phyloP scores from a whole-genome alignment of 2,329 filamentous ascomycete species.

The Onygena corvina region DNA sequence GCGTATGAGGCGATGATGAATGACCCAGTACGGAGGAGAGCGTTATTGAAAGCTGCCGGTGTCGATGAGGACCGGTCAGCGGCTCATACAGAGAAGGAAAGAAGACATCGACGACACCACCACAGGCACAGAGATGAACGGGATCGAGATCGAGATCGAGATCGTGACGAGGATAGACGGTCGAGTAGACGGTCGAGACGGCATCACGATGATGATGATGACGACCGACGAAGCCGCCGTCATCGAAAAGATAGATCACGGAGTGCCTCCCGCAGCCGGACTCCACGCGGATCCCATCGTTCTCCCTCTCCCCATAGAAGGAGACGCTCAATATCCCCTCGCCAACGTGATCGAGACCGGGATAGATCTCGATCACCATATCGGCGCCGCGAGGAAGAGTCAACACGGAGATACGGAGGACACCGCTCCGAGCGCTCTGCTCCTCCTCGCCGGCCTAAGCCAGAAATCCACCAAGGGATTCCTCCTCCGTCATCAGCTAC shows the following conservation, averaged over 20 bases:
- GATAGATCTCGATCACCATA: conserved; percentile 31
- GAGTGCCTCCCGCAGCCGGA: conserved; percentile 21
- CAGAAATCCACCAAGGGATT: conserved; percentile 10
- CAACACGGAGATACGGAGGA: conserved; percentile 23
- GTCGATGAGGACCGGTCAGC: conserved; percentile 25
- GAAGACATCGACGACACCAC: conserved; percentile 35
- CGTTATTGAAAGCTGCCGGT: conserved; percentile 48
- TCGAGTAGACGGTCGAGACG: conserved; percentile 15
- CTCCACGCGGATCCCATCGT: conserved; percentile 16
- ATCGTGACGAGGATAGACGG: conserved; percentile 6
- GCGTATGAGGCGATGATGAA: conserved; percentile 51
- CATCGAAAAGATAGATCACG: conserved; percentile 37
- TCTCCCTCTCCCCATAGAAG: conserved; percentile 17
- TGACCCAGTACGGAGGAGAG: conserved; percentile 41
- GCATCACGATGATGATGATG: conserved; percentile 14
- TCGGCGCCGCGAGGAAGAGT: conserved; percentile 23
- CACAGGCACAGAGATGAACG: conserved; percentile 20
- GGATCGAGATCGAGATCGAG: conserved; percentile 15
- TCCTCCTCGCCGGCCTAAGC: conserved; percentile 11
- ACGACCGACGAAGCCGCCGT: conserved; percentile 25
- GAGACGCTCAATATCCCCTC: conserved; percentile 18
- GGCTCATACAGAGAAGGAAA: conserved; percentile 32
- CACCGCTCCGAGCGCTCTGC: conserved; percentile 15
- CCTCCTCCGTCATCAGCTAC: conserved; percentile 10
- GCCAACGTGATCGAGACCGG: conserved; percentile 7